Evolutionary conservation across 768 basidiomycete species (phyloP).

Genomic region (Naganishia onofrii): DNA sequence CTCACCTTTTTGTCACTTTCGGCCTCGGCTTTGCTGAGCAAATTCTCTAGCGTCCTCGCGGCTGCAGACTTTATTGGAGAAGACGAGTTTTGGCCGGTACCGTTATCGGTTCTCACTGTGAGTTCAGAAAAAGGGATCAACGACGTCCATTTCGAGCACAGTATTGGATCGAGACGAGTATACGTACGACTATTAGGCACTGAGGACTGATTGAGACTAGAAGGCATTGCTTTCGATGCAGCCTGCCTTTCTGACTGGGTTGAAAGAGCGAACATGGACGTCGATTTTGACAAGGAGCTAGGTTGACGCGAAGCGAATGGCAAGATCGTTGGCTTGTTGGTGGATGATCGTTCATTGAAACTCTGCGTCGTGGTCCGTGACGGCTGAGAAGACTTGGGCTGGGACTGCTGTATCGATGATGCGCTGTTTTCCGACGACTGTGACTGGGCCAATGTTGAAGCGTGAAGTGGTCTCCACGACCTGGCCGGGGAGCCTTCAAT

Average conservation of each 20-base stretch:
- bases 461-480: constrained; percentile 14
- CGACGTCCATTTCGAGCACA: background rate
- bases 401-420: background rate
- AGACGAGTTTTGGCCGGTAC: background rate
- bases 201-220: background rate
- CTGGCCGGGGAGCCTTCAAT: background rate
- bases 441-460: background rate
- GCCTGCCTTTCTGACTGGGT: background rate
- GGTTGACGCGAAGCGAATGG: constrained; percentile 1
- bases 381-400: background rate
- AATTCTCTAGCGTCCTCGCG: constrained; percentile 18
- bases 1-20: constrained; percentile 16
- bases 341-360: background rate
- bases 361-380: background rate
- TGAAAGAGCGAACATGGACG: constrained; percentile 25
- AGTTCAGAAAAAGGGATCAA: background rate
- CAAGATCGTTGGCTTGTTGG: background rate
- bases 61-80: constrained; percentile 23
- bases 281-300: constrained; percentile 26
- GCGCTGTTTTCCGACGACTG: background rate
- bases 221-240: background rate
- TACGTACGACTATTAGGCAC: background rate
- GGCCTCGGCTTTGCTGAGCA: constrained; percentile 22
- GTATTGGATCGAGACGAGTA: background rate
- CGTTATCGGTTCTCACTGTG: background rate